Conservation (phyloP, 805 yeast genomes). For the Starmerella etchellsii region DNA sequence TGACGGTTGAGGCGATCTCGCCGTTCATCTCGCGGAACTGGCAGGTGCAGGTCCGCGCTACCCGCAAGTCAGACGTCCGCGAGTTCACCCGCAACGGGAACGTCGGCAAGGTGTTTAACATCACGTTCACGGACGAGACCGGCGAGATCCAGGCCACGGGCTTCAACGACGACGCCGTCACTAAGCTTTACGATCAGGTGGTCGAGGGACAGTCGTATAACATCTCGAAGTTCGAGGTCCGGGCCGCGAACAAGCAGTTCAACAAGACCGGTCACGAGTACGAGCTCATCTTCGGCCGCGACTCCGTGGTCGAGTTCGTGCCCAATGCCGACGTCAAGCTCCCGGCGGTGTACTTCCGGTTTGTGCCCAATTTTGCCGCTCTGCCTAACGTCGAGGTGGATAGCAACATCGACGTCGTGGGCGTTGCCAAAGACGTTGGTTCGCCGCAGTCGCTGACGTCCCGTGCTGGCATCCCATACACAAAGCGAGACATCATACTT, state of each 20-base stretch:
- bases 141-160: conserved; percentile 95
- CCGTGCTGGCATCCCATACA: conserved; percentile 81
- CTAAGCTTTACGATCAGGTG: conserved; percentile 56
- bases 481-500: conserved; percentile 74
- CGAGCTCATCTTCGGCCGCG: conserved; percentile 71
- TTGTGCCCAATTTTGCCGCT: conserved; percentile 56
- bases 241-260: conserved; percentile 74
- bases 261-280: conserved; percentile 76
- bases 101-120: conserved; percentile 79
- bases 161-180: conserved; percentile 67
- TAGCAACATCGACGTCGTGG: conserved; percentile 71
- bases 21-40: conserved; percentile 74
- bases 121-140: conserved; percentile 81
- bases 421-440: conserved; percentile 65
- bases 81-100: conserved; percentile 56
- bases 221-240: conserved; percentile 70
- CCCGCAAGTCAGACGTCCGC: conserved; percentile 74
- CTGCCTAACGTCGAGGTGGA: conserved; percentile 32
- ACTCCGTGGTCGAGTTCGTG: conserved; percentile 58
- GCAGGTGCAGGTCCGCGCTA: conserved; percentile 88
- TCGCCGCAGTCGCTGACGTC: conserved; percentile 71
- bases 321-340: conserved; percentile 37
- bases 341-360: conserved; percentile 68
- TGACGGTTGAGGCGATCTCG: conserved; percentile 36
- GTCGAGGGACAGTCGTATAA: conserved; percentile 86